Evolutionary conservation across 805 yeast genomes (phyloP), one percentile per base, ranked within the genome.

Genomic region (Ogataea siamensis): DNA sequence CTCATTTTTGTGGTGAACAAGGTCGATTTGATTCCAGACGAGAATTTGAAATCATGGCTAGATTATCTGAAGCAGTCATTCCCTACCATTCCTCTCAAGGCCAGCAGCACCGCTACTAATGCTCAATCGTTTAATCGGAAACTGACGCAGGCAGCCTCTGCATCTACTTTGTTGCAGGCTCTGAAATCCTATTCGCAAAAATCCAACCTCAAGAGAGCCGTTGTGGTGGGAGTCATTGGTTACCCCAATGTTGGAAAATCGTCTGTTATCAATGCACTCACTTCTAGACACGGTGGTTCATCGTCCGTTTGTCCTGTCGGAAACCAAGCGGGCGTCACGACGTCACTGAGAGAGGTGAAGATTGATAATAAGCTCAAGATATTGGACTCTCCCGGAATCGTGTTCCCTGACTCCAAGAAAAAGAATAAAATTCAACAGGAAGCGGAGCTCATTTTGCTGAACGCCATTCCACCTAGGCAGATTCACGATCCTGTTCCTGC

Each of bases 221-320:
- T 89, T 40, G 76, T 87, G 30, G 97, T 87, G 31, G 98, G 99
- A 61, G 95, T 91, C 28, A 85, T 91, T 50, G 99, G 99, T 12
- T 91, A 88, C 66, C 99, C 99, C 34, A 91, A 91, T 60, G 97
- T 91, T 37, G 98, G 98, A 55, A 89, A 89, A 62, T 88, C 96
- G 3, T 87, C 96, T 13, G 83, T 93, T 41, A 93, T 91, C 57
- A 91, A 91, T 63, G 83, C 97, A 2, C 70, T 91, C 49, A 80
- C 87, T 3, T 74, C 86, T 37, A 80, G 93, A 63, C 94, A 86
- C 60, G 80, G 81, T 42, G 78, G 80, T 40, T 66, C 73, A 39
- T 69, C 78, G 29, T 78, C 75, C 52, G 91, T 89, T 9, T 93
- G 98, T 60, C 97, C 99, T 11, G 94, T 85, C 21, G 99, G 99